Percentiles rank a stretch among this genome's conserved stretches.
Evolutionary conservation across 2,329 filamentous ascomycete genomes (phyloP).

Genomic region (Clarireedia monteithiana): DNA sequence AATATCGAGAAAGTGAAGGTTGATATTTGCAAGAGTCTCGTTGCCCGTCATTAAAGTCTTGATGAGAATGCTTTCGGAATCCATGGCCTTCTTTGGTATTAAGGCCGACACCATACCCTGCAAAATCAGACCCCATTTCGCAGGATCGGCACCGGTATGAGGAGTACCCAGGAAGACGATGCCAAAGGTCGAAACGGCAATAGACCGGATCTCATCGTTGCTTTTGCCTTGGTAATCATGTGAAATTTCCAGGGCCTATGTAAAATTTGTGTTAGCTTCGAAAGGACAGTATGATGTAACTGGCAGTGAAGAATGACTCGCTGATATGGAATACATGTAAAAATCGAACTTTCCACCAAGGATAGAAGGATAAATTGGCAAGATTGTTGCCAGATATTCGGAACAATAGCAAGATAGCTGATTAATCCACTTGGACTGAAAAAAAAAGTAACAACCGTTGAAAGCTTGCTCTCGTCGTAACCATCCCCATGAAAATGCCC

Average conservation of each 20-base stretch:
- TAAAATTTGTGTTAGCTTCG: background rate
- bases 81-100: constrained; percentile 57
- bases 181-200: constrained; percentile 68
- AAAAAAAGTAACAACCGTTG: too few relatives aligned
- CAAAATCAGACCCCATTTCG: constrained; percentile 58
- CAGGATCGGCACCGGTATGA: constrained; percentile 47
- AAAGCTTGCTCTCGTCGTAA: too few relatives aligned
- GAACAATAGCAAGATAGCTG: too few relatives aligned
- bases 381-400: too few relatives aligned
- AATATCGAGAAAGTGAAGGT: constrained; percentile 63
- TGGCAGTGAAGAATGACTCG: too few relatives aligned
- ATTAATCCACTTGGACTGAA: too few relatives aligned
- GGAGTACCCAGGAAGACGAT: constrained; percentile 73
- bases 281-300: constrained; percentile 41
- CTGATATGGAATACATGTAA: too few relatives aligned
- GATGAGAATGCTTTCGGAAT: constrained; percentile 59
- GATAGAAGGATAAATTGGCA: too few relatives aligned
- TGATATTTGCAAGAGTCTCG: constrained; percentile 67
- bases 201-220: constrained; percentile 56
- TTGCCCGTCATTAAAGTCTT: constrained; percentile 66
- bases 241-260: constrained; percentile 51
- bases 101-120: constrained; percentile 61
- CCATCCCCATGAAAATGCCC: background rate
- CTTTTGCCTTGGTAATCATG: constrained; percentile 51
- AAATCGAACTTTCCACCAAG: too few relatives aligned